Percentiles rank a stretch among this genome's conserved stretches.
Evolutionary conservation across 495 filamentous ascomycete genomes (phyloP).

Genomic region (Rhypophila decipiens): DNA sequence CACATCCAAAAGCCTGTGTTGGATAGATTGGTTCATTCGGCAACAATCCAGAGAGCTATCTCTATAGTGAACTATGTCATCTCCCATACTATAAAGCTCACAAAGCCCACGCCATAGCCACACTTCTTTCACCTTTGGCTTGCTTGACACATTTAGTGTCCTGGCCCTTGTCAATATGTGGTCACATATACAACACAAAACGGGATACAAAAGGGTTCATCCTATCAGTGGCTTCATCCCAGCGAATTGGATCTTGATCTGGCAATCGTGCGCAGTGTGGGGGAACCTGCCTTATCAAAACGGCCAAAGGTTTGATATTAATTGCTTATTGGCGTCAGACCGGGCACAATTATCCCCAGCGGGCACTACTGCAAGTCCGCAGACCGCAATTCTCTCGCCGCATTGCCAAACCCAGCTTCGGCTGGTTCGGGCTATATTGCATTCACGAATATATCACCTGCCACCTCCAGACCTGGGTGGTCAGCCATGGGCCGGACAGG

Average conservation of each 20-base stretch:
- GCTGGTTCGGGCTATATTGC: conserved; percentile 19
- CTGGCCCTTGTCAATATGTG: conserved; percentile 10
- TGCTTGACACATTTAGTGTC: too few species aligned
- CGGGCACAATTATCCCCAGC: conserved; percentile 14
- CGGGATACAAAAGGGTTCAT: conserved; percentile 14
- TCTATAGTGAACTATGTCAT: too few species aligned
- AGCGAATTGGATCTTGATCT: conserved; percentile 9
- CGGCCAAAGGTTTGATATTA: conserved; percentile 22
- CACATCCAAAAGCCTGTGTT: conserved; percentile 9
- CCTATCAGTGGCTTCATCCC: conserved; percentile 14
- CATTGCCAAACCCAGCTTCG: conserved; percentile 7
- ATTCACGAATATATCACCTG: conserved; percentile 5
- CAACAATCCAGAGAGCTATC: too few species aligned
- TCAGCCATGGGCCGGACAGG: too few species aligned
- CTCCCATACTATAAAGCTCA: too few species aligned
- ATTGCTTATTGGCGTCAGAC: conserved; percentile 23
- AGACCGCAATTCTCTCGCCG: conserved; percentile 4
- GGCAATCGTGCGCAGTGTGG: conserved; percentile 6
- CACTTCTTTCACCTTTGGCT: too few species aligned
- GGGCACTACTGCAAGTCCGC: conserved; percentile 14
- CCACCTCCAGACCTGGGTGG: too few species aligned
- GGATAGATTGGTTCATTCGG: conserved; percentile 11
- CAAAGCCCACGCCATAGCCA: too few species aligned
- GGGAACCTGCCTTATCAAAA: conserved; percentile 17
- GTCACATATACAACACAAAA: conserved; percentile 7